phyloP scores from a whole-genome alignment of 768 basidiomycete species.

The Hygrocybe punicea region DNA sequence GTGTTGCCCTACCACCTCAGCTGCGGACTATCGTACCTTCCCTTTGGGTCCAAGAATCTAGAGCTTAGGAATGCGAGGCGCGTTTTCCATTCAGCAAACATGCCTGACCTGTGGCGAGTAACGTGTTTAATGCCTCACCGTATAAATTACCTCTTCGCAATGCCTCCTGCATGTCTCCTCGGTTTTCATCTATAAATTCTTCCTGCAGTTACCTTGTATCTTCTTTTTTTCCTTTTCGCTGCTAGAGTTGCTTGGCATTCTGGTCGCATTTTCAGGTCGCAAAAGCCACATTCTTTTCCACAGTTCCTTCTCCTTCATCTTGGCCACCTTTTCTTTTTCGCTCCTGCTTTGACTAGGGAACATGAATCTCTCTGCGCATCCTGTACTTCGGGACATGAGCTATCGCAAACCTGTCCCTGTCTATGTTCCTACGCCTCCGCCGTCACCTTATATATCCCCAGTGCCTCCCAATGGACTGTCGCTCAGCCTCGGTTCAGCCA shows the following conservation, averaged over 20 bases:
- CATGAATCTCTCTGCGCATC: background rate
- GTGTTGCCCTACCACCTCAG: no score
- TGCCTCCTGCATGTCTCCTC: background rate
- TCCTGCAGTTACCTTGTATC: no score
- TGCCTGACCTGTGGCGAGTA: no score
- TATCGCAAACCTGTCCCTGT: constrained; percentile 69
- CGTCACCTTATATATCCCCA: constrained; percentile 33
- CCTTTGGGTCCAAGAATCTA: no score
- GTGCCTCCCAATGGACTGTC: constrained; percentile 9
- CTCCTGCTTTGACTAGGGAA: background rate
- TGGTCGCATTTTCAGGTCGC: background rate
- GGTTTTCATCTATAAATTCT: background rate
- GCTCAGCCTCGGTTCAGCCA: background rate
- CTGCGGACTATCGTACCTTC: no score
- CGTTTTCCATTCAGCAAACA: no score
- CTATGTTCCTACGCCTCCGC: constrained; percentile 63
- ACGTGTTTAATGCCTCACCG: no score
- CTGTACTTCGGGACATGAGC: constrained; percentile 40
- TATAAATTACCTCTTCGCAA: no score
- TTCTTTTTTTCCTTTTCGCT: no score
- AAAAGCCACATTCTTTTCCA: background rate
- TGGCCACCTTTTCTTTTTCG: background rate
- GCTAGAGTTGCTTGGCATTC: background rate
- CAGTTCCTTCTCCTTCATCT: background rate
- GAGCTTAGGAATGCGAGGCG: no score